Percentiles rank a stretch among this genome's conserved stretches.
Evolutionary conservation across 305 asterid species (phyloP).

Genomic region (Solanum aculeatissimum): DNA sequence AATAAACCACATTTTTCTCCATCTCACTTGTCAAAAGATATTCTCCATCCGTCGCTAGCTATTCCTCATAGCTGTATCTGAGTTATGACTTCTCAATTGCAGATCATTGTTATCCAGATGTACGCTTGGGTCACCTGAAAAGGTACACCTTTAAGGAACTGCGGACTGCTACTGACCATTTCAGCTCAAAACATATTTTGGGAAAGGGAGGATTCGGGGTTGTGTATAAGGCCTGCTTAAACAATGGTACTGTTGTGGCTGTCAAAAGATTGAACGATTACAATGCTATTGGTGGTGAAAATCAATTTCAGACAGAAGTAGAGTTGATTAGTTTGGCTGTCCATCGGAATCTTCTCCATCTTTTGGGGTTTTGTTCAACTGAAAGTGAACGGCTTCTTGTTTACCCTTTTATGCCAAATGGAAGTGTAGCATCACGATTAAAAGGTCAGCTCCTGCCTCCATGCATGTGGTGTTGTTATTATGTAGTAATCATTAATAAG

Average conservation of each 20-base stretch:
- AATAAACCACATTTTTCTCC: not conserved
- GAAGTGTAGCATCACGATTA: slow-evolving; percentile 83
- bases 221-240: slow-evolving; percentile 71
- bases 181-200: slow-evolving; percentile 62
- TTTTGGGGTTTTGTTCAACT: slow-evolving; percentile 87
- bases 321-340: slow-evolving; percentile 92
- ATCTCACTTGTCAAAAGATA: not conserved
- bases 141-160: slow-evolving; percentile 83
- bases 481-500: not conserved
- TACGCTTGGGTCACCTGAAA: slow-evolving; percentile 73
- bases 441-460: slow-evolving; percentile 40
- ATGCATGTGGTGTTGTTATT: not conserved
- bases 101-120: slow-evolving; percentile 92
- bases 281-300: slow-evolving; percentile 76
- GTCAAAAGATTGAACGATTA: slow-evolving; percentile 83
- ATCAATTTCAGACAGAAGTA: slow-evolving; percentile 92
- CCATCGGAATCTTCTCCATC: slow-evolving; percentile 85
- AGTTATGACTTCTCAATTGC: slow-evolving; percentile 10
- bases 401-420: slow-evolving; percentile 91
- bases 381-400: slow-evolving; percentile 86
- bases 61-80: not conserved
- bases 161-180: slow-evolving; percentile 72
- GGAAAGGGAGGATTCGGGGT: slow-evolving; percentile 93
- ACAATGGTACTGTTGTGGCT: slow-evolving; percentile 75
- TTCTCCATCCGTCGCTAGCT: not conserved